Base-by-base conservation (phyloP, 179 eudicot species). In the Vitellaria paradoxa region DNA sequence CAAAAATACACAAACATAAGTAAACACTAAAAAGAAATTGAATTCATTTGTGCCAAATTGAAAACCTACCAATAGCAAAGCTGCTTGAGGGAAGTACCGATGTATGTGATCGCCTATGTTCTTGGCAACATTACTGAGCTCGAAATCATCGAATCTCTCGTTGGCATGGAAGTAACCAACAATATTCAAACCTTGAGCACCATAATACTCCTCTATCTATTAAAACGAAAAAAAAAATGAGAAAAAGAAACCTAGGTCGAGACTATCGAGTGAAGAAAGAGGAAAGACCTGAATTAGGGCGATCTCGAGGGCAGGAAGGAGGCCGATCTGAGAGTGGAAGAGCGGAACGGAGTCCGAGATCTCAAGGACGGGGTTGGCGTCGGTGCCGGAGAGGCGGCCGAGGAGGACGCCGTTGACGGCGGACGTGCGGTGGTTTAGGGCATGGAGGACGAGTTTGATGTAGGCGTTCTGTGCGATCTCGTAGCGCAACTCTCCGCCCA, bases 151-250 rank as follows among this genome's bases (percentile, higher is more conserved):
- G 83, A 85, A 86, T 71, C 97, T 91, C 83, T 93, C 99, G 70
- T 96, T 96, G 47, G 98, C 97, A 49, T 96, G 98, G 84, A 90
- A 96, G 66, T 96, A 96, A 37, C 97, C 99, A 67, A 96, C 98
- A 76, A 93, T 80, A 82, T 89, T 89, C 91, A 93, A 79, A 23
- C 94, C 98, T 81, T 92, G 87, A 72, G 84, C 84, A 26, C 85
- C 81, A 79, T 90, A 93, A 77, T 89, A 79, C 86, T 96, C 97
- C 81, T 96, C 98, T 77, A 92, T 92, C 98, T 96, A 77, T 69
- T 75, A 70, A 37, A 62, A 37, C 17, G 7, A 52, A 2, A 74
- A 26, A 72, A 26, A 23, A 60, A 26, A 14, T n/a, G n/a, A 21
- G 20, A 20, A 14, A 9, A 14, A 3, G 0, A 8, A 60, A 4